Percentiles rank a stretch among this genome's conserved stretches.
Conservation (phyloP, 192 early-diverging fungal species). For the Podila clonocystis region DNA sequence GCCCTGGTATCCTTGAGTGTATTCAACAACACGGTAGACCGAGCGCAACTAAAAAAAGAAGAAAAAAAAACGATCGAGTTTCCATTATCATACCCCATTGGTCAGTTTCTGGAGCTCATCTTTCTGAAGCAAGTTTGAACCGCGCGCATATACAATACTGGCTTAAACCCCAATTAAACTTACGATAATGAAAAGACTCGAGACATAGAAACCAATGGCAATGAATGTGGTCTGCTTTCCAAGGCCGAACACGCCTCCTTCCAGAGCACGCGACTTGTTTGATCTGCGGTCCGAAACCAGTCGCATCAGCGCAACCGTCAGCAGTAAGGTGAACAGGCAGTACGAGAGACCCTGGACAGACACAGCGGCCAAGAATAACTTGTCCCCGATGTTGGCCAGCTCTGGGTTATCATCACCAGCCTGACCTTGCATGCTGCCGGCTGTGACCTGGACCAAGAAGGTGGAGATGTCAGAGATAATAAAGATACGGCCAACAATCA, state of each 20-base stretch:
- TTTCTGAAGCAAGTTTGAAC: background rate
- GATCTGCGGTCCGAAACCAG: conserved; percentile 13
- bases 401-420: background rate
- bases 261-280: background rate
- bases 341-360: conserved; percentile 24
- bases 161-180: background rate
- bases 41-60: conserved; percentile 26
- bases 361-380: conserved; percentile 28
- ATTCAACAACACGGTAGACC: conserved; percentile 32
- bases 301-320: conserved; percentile 9
- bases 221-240: background rate
- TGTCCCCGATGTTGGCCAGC: conserved; percentile 16
- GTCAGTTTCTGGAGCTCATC: no score
- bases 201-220: conserved; percentile 14
- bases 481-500: conserved; percentile 27
- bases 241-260: background rate
- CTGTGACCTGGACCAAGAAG: conserved; percentile 17
- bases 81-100: background rate
- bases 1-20: conserved; percentile 17
- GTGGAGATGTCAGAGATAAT: conserved; percentile 17
- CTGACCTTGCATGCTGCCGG: conserved; percentile 17
- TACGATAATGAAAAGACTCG: conserved; percentile 36
- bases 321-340: conserved; percentile 12
- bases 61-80: no score
- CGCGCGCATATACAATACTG: background rate